Base-by-base conservation (phyloP, 441 rosid species). In the Eruca vesicaria region DNA sequence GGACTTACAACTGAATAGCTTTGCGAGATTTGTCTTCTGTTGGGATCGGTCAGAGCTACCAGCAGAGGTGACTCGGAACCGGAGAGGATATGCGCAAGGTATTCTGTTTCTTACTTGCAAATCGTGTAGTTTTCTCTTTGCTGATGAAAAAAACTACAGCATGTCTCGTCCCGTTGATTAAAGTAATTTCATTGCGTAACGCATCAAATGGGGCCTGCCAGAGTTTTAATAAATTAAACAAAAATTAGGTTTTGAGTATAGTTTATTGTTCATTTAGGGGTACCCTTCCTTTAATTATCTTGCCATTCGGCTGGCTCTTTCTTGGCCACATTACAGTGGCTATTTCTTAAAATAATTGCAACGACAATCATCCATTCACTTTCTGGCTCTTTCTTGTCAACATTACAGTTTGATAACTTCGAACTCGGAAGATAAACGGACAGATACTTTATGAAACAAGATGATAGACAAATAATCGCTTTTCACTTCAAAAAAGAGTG, bases 381-480 rank as follows among this genome's bases (percentile, higher is more conserved):
- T 21, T 60, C 20, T 32, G 15, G 5, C 48, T 19, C 6, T 62
- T 33, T 62, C 10, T 33, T 19, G 15, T 62, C 7, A 9, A 62
- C 3, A 31, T 29, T 50, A 29, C 43, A 36, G 48, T 12, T 12
- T 11, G 15, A 41, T 41, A 12, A 43, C 50, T 18, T 43, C 14
- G 20, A 45, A 45, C 53, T 6, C 9, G 19, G 53, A 15, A 3
- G 53, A 45, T 50, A 8, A 8, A 50, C 12, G 57, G 12, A 57
- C n/a, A 3, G 18, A 19, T 2, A 45, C 14, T 9, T 35, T 2
- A 50, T n/a, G 3, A 3, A 68, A 21, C 73, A 28, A 45, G 9
- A 43, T 41, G 48, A 43, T 66, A 57, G 18, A 74, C 53, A 65
- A 58, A 73, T 20, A 15, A 59, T 68, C 31, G 63, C 69, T 45